Conservation (phyloP, 2,329 filamentous ascomycete species). For the Aspergillus quadricinctus region DNA sequence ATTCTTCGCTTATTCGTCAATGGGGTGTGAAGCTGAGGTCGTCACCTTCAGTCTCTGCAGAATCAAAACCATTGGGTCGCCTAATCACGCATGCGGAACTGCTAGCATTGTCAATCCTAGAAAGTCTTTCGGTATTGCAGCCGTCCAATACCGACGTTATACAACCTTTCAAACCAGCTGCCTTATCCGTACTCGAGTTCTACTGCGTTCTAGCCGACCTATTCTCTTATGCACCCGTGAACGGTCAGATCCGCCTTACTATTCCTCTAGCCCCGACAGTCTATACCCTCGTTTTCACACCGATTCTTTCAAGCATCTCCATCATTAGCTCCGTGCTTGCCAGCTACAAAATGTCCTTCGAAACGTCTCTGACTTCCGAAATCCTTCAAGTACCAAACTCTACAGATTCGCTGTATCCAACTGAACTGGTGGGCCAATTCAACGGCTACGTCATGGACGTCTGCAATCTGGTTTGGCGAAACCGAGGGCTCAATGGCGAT, state of each 20-base stretch:
- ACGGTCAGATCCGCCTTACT: constrained; percentile 58
- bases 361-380: constrained; percentile 51
- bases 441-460: constrained; percentile 85
- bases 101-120: constrained; percentile 57
- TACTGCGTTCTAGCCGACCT: constrained; percentile 63
- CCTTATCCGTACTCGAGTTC: constrained; percentile 58
- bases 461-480: constrained; percentile 78
- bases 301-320: constrained; percentile 60
- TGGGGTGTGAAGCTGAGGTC: constrained; percentile 39
- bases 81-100: constrained; percentile 48
- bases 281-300: constrained; percentile 66
- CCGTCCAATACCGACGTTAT: constrained; percentile 3
- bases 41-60: constrained; percentile 21
- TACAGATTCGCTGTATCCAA: constrained; percentile 47
- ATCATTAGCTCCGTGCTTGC: constrained; percentile 67
- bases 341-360: constrained; percentile 69
- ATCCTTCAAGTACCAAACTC: constrained; percentile 30
- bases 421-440: constrained; percentile 62
- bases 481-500: constrained; percentile 61
- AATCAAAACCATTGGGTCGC: constrained; percentile 35
- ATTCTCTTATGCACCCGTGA: constrained; percentile 49
- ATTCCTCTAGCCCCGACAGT: constrained; percentile 65
- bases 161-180: constrained; percentile 28
- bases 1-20: constrained; percentile 61
- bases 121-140: constrained; percentile 42